A percentile compares a stretch with the other conserved stretches of the same genome.
These are phyloP conservation scores for Typha latifolia DNA, from an alignment of 176 grass and related monocot genomes.

Conservation along the genomic window DNA sequence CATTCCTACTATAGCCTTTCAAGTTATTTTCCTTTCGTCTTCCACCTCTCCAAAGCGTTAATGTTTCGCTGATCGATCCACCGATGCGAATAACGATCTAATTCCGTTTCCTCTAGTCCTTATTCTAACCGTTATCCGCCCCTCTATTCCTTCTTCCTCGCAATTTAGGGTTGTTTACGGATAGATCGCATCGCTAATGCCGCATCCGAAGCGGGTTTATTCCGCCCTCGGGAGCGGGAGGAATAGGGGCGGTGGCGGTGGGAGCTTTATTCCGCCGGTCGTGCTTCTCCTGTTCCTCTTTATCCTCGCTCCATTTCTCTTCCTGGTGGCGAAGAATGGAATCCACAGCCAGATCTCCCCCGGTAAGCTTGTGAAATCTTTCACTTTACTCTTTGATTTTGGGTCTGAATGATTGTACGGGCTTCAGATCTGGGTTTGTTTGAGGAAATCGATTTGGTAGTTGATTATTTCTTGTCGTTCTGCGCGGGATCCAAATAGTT, in stretches of 20 bases:
- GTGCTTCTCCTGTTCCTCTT: conserved; percentile 63
- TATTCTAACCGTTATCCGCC: too few relatives aligned
- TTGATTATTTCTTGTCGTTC: too few relatives aligned
- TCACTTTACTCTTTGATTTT: background rate
- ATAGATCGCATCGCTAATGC: conserved; percentile 29
- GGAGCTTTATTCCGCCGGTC: conserved; percentile 24
- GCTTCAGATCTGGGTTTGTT: background rate
- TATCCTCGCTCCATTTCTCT: conserved; percentile 47
- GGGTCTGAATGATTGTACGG: background rate
- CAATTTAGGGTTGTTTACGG: conserved; percentile 4
- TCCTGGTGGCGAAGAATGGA: conserved; percentile 43
- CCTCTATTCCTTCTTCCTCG: background rate
- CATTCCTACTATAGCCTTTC: too few relatives aligned
- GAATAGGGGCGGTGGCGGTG: conserved; percentile 23
- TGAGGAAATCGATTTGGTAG: background rate
- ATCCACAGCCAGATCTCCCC: conserved; percentile 36
- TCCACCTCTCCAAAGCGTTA: too few relatives aligned
- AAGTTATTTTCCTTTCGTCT: too few relatives aligned
- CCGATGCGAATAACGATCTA: too few relatives aligned
- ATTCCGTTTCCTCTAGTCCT: too few relatives aligned
- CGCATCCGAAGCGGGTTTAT: conserved; percentile 41
- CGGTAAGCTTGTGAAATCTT: conserved; percentile 24
- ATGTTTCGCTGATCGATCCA: too few relatives aligned
- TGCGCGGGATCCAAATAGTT: background rate
- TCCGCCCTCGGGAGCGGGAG: conserved; percentile 31